Conservation (phyloP, 2,329 filamentous ascomycete species). For the Bipolaris zeicola region DNA sequence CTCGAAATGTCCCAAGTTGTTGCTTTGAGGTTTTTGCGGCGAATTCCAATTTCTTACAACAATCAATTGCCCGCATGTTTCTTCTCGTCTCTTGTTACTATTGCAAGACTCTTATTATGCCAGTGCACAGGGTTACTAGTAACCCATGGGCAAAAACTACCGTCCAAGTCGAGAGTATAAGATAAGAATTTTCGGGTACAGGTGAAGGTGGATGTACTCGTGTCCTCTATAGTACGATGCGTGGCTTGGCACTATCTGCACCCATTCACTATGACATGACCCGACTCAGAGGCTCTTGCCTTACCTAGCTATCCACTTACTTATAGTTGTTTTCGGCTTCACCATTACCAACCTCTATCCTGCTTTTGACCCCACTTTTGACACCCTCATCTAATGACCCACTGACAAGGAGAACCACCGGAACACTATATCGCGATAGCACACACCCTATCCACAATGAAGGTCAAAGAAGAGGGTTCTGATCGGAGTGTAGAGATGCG, state of each 20-base stretch:
- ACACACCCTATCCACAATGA: constrained; percentile 40
- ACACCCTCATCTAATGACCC: too few species aligned
- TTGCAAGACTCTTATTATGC: background rate
- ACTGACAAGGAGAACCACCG: too few species aligned
- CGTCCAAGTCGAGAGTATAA: too few species aligned
- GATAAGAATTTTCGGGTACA: too few species aligned
- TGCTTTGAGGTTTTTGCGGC: background rate
- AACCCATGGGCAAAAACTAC: too few species aligned
- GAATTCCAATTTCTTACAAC: background rate
- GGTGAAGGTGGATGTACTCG: too few species aligned
- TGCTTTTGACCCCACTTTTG: too few species aligned
- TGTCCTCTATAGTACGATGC: too few species aligned
- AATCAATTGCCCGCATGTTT: background rate
- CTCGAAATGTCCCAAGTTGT: too few species aligned
- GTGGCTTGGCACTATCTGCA: too few species aligned
- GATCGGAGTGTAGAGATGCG: constrained; percentile 44
- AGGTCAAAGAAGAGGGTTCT: constrained; percentile 39
- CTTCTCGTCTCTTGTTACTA: background rate
- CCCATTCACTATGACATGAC: background rate
- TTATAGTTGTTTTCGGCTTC: background rate
- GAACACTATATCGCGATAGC: too few species aligned
- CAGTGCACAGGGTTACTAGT: too few species aligned
- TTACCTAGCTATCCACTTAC: background rate
- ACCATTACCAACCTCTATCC: background rate
- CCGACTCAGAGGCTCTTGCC: background rate